These are phyloP conservation scores for Paramecium caudatum DNA, from an alignment of 73 alveolate genomes.

Conservation along the genomic window DNA sequence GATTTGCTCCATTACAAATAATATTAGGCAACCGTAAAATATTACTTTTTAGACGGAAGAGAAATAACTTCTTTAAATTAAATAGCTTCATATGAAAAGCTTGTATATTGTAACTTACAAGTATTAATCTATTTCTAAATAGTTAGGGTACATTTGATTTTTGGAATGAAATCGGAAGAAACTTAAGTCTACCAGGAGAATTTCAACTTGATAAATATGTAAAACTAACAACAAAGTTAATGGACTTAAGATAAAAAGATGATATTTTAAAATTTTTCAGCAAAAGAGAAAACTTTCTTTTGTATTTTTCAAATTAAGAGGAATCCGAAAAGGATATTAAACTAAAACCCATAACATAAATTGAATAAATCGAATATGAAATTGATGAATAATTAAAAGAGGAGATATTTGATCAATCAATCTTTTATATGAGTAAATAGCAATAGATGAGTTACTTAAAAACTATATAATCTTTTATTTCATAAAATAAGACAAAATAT, in stretches of 20 bases:
- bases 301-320: neutral
- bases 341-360: neutral
- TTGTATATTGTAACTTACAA: conserved; percentile 4
- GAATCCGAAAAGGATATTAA: neutral
- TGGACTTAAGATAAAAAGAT: conserved; percentile 26
- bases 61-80: neutral
- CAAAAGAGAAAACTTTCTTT: conserved; percentile 48
- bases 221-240: conserved; percentile 40
- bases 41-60: conserved; percentile 35
- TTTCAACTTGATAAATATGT: neutral
- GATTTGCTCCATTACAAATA: conserved; percentile 29
- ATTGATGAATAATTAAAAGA: neutral
- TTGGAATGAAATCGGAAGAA: neutral
- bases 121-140: neutral
- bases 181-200: neutral
- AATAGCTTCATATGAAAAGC: conserved; percentile 46
- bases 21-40: neutral
- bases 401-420: conserved; percentile 21
- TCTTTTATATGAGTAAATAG: conserved; percentile 28
- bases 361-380: neutral
- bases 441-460: conserved; percentile 11
- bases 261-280: conserved; percentile 29
- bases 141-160: conserved; percentile 32
- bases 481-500: conserved; percentile 58
- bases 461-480: neutral